phyloP scores from a whole-genome alignment of 805 yeast genomes.

The Kazachstania africana region DNA sequence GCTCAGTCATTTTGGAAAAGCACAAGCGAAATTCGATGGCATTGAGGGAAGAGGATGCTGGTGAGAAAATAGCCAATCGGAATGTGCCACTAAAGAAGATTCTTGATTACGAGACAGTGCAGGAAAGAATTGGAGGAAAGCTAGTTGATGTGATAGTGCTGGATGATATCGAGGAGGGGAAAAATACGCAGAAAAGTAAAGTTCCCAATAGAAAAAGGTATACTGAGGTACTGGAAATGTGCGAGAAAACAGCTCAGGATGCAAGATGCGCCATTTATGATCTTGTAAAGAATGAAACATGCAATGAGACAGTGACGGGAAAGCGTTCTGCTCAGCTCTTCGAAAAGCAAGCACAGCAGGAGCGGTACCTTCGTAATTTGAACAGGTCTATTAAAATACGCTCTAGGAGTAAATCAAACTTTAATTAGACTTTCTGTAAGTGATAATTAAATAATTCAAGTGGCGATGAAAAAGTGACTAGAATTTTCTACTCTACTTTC shows the following conservation, averaged over 20 bases:
- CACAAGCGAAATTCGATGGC: too few species aligned
- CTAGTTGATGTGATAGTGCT: constrained; percentile 17
- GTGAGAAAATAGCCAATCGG: background rate
- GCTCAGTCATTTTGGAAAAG: too few species aligned
- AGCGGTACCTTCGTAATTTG: constrained; percentile 5
- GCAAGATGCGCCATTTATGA: constrained; percentile 17
- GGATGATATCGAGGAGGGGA: constrained; percentile 3
- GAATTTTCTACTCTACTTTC: too few species aligned
- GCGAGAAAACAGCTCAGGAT: constrained; percentile 20
- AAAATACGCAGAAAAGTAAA: background rate
- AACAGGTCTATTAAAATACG: constrained; percentile 5
- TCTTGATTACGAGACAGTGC: background rate
- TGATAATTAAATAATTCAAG: too few species aligned
- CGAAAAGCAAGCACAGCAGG: background rate
- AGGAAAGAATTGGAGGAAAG: constrained; percentile 7
- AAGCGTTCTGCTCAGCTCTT: too few species aligned
- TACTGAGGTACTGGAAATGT: constrained; percentile 13
- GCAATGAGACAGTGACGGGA: background rate
- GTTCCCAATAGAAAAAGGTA: background rate
- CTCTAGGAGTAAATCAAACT: background rate
- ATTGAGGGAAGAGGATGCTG: background rate
- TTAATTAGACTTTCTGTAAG: too few species aligned
- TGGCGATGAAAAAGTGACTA: too few species aligned
- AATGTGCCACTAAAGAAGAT: background rate
- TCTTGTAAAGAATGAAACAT: constrained; percentile 5